Base-by-base conservation (phyloP, 2,329 filamentous ascomycete genomes). In the Pseudogymnoascus verrucosus region DNA sequence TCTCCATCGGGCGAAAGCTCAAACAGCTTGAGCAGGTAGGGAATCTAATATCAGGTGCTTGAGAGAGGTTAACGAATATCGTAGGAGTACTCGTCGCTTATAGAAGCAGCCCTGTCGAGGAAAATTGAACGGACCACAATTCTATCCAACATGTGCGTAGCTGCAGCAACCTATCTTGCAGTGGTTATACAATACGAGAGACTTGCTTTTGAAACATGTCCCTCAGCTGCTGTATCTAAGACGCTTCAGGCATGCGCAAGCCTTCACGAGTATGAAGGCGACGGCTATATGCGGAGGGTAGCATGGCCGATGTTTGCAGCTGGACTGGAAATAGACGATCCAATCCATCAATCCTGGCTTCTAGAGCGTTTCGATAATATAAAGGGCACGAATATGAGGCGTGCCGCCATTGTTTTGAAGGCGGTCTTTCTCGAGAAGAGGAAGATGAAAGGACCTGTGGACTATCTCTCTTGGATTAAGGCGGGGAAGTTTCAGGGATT, bases 261-360 rank as follows among this genome's bases (percentile, higher is more conserved):
- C 36, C 36, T 39, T 39, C 36, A 39, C 36, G 36, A 39, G 36
- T 39, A 39, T n/a, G 36, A 39, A 39, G 36, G 36, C 12, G 14
- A 39, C 36, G 36, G 36, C 36, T 39, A 39, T 39, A 39, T 39
- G 36, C 14, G 36, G 36, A 39, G 5, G 36, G 36, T 39, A 39
- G 36, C 36, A 39, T 75, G 73, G 71, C 73, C 74, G 5, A 66
- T 76, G 4, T 75, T 76, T 62, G 68, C 74, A 14, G 74, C 70
- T 5, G 73, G 71, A 8, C 66, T 77, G 7, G 73, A 76, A 64
- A 75, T 74, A 8, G 69, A 74, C 14, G 70, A 74, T 23, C 65
- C 69, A 4, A 63, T 73, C 5, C 71, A 76, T 23, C 72, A 71
- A 5, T 70, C 72, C 7, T 76, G 74, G 71, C 70, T 75, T 14